phyloP scores from a whole-genome alignment of 345 rosid species.

The Rhodamnia argentea region DNA sequence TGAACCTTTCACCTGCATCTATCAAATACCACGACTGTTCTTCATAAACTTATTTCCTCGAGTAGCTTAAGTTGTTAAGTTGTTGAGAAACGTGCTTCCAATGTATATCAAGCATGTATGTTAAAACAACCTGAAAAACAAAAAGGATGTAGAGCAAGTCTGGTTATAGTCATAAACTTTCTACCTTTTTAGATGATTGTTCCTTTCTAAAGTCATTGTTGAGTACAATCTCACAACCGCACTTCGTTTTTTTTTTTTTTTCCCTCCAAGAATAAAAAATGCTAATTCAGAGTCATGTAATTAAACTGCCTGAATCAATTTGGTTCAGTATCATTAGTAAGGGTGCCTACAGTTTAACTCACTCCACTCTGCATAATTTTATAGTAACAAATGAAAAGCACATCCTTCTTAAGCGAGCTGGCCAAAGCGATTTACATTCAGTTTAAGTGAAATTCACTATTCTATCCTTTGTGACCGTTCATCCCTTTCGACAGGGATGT shows the following conservation, averaged over 20 bases:
- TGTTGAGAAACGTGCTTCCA: background rate
- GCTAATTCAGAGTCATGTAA: background rate
- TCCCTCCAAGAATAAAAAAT: background rate
- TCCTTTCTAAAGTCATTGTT: background rate
- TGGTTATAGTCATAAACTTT: background rate
- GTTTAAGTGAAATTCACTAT: background rate
- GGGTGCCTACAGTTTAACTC: background rate
- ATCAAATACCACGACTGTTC: background rate
- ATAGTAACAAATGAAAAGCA: background rate
- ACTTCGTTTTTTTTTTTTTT: background rate
- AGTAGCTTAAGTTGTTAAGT: background rate
- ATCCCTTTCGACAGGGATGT: no score
- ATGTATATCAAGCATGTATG: background rate
- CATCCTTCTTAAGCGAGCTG: background rate
- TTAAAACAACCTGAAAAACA: background rate
- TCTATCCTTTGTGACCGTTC: background rate
- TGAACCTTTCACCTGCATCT: background rate
- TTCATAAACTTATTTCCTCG: background rate
- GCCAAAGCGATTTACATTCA: background rate
- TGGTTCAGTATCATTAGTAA: background rate
- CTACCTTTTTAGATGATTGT: background rate
- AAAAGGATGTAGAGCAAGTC: background rate
- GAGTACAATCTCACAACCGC: background rate
- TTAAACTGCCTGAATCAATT: background rate
- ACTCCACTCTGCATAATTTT: background rate